Percentiles rank a stretch among this genome's conserved stretches.
Evolutionary conservation across 2,329 filamentous ascomycete genomes (phyloP).

Genomic region (Monascus ruber): DNA sequence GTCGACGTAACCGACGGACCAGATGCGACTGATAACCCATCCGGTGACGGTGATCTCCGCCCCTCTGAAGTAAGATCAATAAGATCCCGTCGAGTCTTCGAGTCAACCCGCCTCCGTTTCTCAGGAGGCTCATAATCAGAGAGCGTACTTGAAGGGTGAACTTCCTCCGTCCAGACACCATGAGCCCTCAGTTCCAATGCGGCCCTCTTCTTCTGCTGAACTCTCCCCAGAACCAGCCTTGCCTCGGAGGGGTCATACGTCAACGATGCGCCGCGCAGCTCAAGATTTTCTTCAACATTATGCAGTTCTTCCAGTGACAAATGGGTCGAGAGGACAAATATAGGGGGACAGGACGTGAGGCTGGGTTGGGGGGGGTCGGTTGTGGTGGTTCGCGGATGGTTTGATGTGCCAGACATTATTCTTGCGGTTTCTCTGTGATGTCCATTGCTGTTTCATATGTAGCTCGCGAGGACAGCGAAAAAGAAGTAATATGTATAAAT

Average conservation of each 20-base stretch:
- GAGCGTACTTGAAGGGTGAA: constrained; percentile 1
- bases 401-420: neutral
- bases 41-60: constrained; percentile 1
- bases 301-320: constrained; percentile 53
- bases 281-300: constrained; percentile 52
- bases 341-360: constrained; percentile 43
- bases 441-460: no score
- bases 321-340: constrained; percentile 64
- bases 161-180: constrained; percentile 43
- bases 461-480: no score
- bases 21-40: neutral
- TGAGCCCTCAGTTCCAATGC: constrained; percentile 64
- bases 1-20: neutral
- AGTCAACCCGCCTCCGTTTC: constrained; percentile 17
- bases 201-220: constrained; percentile 58
- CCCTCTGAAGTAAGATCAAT: constrained; percentile 21
- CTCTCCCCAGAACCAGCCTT: constrained; percentile 60
- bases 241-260: constrained; percentile 65
- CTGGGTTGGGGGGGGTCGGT: constrained; percentile 9
- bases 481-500: no score
- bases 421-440: neutral
- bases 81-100: constrained; percentile 3
- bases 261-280: constrained; percentile 42
- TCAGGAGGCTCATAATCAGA: constrained; percentile 6
- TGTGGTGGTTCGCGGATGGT: constrained; percentile 9